phyloP scores from a whole-genome alignment of 352 stramenopile species.

The Pythium aristosporum region DNA sequence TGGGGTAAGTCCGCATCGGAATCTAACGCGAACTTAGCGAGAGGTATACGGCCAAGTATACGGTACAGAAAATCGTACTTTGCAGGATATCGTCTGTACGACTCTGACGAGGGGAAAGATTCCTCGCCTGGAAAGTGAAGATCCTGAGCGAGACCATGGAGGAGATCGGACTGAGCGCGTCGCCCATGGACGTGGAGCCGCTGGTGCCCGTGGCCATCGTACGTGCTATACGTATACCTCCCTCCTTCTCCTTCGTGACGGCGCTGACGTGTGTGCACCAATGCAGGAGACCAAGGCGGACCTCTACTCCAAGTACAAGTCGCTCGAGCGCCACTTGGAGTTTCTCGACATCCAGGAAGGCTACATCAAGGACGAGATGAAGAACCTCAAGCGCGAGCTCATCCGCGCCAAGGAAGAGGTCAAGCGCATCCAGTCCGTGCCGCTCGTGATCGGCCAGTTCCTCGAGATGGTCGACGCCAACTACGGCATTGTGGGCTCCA shows the following conservation, averaged over 20 bases:
- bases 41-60: not conserved
- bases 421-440: conserved; percentile 99
- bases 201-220: conserved; percentile 33
- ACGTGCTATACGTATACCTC: not conserved
- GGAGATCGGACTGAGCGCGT: conserved; percentile 29
- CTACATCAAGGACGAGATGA: conserved; percentile 99
- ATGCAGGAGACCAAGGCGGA: conserved; percentile 38
- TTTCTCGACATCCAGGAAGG: conserved; percentile 91
- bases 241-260: not conserved
- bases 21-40: too few species aligned
- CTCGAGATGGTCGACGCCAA: conserved; percentile 99
- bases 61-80: conserved; percentile 8
- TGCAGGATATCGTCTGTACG: not conserved
- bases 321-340: conserved; percentile 44
- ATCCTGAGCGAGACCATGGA: conserved; percentile 20
- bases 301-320: conserved; percentile 52
- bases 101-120: conserved; percentile 3
- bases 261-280: not conserved
- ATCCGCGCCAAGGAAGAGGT: conserved; percentile 99
- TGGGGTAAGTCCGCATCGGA: too few species aligned
- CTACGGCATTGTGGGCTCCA: conserved; percentile 98
- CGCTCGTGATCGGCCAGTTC: conserved; percentile 99
- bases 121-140: conserved; percentile 7
- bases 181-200: conserved; percentile 33
- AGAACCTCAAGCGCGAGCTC: conserved; percentile 99